These are phyloP conservation scores for Calocybe gambosa DNA, from an alignment of 1,284 basidiomycete species.

Conservation along the genomic window DNA sequence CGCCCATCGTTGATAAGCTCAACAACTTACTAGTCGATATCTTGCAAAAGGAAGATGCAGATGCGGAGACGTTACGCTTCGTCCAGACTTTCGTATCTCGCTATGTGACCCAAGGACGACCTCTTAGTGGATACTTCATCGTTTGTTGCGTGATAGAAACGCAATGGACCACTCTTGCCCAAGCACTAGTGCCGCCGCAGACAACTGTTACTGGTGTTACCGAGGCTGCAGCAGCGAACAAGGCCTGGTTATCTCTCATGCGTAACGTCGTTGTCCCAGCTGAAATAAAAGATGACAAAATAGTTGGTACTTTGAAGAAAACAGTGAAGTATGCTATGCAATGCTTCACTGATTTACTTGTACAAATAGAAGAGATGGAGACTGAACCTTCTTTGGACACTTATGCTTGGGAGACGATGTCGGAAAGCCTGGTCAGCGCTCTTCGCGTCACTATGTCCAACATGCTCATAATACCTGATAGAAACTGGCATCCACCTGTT, in stretches of 20 bases:
- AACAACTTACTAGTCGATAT: conserved; percentile 64
- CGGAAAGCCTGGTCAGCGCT: conserved; percentile 64
- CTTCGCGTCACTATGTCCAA: not conserved
- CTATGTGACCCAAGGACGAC: conserved; percentile 70
- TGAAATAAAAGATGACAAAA: conserved; percentile 32
- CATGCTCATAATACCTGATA: conserved; percentile 25
- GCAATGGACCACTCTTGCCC: conserved; percentile 78
- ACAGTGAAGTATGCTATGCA: conserved; percentile 60
- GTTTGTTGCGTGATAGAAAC: conserved; percentile 82
- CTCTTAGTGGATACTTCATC: conserved; percentile 83
- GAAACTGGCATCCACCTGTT: conserved; percentile 87
- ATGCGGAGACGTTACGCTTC: conserved; percentile 47
- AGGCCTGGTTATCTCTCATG: conserved; percentile 70
- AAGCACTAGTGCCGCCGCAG: conserved; percentile 52
- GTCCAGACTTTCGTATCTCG: conserved; percentile 71
- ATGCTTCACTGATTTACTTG: conserved; percentile 67
- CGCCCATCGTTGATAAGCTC: conserved; percentile 58
- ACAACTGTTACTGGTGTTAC: conserved; percentile 31
- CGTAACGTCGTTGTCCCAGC: conserved; percentile 40
- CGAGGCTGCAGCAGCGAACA: conserved; percentile 77
- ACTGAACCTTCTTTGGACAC: conserved; percentile 70
- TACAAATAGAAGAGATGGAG: conserved; percentile 77
- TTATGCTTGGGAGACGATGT: conserved; percentile 86
- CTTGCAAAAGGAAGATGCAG: conserved; percentile 46
- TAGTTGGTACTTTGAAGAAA: conserved; percentile 37